These are phyloP conservation scores for Suillus luteus DNA, from an alignment of 768 basidiomycete genomes.

Conservation along the genomic window DNA sequence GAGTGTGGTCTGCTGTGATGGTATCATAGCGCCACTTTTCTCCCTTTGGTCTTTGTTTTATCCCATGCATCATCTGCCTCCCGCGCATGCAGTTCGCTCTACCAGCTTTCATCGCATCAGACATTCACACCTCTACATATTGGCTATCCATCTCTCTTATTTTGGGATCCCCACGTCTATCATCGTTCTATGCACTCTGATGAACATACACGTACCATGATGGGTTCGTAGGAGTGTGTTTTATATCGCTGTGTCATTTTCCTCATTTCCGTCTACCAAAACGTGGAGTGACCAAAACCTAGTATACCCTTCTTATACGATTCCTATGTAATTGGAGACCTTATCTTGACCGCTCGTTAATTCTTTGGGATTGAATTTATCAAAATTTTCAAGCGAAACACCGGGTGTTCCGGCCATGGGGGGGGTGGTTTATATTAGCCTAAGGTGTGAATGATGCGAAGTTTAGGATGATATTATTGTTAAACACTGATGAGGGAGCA, in stretches of 20 bases:
- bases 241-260: conserved; percentile 11
- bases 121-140: conserved; percentile 25
- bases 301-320: conserved; percentile 23
- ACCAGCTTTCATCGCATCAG: conserved; percentile 25
- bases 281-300: conserved; percentile 13
- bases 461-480: neutral
- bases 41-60: conserved; percentile 13
- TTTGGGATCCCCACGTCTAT: conserved; percentile 11
- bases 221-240: conserved; percentile 12
- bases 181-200: conserved; percentile 9
- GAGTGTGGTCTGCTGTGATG: conserved; percentile 75
- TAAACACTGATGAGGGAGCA: neutral
- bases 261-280: conserved; percentile 1
- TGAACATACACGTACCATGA: conserved; percentile 9
- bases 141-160: conserved; percentile 21
- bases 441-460: conserved; percentile 2
- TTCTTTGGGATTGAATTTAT: conserved; percentile 7
- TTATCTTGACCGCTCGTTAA: conserved; percentile 17
- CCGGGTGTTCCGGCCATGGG: neutral
- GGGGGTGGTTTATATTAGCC: neutral
- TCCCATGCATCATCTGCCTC: conserved; percentile 27
- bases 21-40: neutral
- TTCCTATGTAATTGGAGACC: conserved; percentile 23
- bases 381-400: neutral
- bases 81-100: conserved; percentile 28